Conservation (phyloP, 208 protist genomes). For the Trypanosomatidae sp. region DNA sequence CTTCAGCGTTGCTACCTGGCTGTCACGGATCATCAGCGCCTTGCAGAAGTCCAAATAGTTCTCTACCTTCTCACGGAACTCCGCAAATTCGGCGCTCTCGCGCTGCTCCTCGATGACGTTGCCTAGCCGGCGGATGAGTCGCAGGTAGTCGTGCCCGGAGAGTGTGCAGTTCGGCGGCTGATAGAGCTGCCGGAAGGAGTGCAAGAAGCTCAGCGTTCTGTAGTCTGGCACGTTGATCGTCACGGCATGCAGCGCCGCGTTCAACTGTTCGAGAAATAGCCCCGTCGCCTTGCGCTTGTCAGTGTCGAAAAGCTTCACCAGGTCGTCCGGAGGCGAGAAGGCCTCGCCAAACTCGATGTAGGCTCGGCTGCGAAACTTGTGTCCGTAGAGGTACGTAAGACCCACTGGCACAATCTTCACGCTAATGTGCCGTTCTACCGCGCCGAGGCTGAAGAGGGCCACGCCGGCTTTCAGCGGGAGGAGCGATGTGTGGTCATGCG, state of each 20-base stretch:
- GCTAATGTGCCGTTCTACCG: conserved; percentile 77
- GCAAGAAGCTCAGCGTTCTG: conserved; percentile 86
- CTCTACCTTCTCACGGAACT: conserved; percentile 76
- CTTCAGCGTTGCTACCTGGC: conserved; percentile 83
- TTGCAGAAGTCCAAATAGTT: conserved; percentile 85
- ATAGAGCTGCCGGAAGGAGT: conserved; percentile 90
- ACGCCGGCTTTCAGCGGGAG: conserved; percentile 95
- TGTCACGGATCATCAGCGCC: conserved; percentile 80
- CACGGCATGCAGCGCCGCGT: conserved; percentile 72
- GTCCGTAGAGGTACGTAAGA: conserved; percentile 92
- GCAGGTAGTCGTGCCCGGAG: conserved; percentile 75
- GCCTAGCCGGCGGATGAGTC: conserved; percentile 82
- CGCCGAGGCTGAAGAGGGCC: conserved; percentile 91
- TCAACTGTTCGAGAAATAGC: conserved; percentile 80
- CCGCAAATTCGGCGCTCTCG: conserved; percentile 58
- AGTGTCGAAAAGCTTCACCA: conserved; percentile 68
- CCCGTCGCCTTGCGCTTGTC: conserved; percentile 84
- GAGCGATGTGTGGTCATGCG: conserved; percentile 93
- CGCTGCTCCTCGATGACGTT: conserved; percentile 70
- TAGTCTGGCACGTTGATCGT: conserved; percentile 93
- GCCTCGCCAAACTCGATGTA: conserved; percentile 90
- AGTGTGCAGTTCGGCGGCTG: conserved; percentile 81
- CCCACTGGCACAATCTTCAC: conserved; percentile 91
- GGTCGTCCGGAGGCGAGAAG: conserved; percentile 66
- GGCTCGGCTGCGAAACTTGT: conserved; percentile 91